These are phyloP conservation scores for Epichloe gansuensis DNA, from an alignment of 2,329 filamentous ascomycete genomes.

Conservation along the genomic window DNA sequence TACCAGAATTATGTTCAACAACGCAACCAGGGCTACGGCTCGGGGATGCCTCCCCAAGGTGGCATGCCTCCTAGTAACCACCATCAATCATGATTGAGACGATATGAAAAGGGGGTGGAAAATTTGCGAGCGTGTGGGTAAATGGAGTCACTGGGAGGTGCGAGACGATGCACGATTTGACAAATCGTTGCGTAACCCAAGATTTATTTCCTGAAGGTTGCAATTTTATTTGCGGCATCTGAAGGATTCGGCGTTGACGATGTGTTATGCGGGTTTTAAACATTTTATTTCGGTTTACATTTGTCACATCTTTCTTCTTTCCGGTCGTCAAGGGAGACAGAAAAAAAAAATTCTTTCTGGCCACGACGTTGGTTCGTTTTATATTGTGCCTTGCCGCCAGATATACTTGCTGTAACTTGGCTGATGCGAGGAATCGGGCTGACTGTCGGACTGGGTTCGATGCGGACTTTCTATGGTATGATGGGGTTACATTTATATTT, in stretches of 20 bases:
- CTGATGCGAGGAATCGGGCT: no score
- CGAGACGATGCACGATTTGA: not conserved
- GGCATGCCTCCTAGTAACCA: constrained; percentile 74
- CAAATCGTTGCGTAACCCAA: constrained; percentile 14
- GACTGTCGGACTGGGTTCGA: not conserved
- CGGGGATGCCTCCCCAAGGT: constrained; percentile 66
- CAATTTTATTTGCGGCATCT: constrained; percentile 27
- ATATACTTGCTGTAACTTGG: not conserved
- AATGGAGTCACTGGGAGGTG: not conserved
- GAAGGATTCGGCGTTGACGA: constrained; percentile 32
- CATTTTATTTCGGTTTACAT: constrained; percentile 3
- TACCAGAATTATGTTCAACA: constrained; percentile 78
- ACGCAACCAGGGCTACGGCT: constrained; percentile 54
- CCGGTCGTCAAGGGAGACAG: not conserved
- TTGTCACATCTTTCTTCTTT: constrained; percentile 10
- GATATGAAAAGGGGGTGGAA: not conserved
- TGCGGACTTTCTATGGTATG: not conserved
- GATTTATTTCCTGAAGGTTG: constrained; percentile 15
- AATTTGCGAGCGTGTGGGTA: not conserved
- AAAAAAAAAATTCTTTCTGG: not conserved
- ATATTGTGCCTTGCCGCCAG: not conserved
- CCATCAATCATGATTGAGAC: constrained; percentile 52
- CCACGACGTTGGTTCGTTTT: not conserved
- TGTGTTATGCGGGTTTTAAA: constrained; percentile 16
- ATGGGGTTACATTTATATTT: not conserved